phyloP scores from a whole-genome alignment of 2,329 filamentous ascomycete species.

The Beauveria caledonica region DNA sequence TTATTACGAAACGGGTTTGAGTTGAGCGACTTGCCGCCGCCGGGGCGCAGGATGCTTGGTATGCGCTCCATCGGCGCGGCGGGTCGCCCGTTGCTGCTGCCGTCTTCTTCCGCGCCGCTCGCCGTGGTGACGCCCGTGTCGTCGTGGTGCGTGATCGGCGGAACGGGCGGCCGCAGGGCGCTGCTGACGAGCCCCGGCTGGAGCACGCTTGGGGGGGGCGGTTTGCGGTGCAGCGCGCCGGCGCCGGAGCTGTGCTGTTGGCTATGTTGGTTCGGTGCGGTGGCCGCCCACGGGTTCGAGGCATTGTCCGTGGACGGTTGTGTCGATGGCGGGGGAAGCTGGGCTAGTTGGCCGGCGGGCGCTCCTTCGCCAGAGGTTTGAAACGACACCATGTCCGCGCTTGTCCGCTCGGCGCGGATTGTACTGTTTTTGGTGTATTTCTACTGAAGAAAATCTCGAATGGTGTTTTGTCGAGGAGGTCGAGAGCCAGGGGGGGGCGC shows the following conservation, averaged over 20 bases:
- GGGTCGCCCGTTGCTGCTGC: background rate
- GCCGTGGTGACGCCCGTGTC: background rate
- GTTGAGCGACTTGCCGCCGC: constrained; percentile 25
- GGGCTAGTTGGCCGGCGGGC: background rate
- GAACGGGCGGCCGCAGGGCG: background rate
- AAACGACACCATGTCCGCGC: constrained; percentile 8
- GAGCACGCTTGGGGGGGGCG: background rate
- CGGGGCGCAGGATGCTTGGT: constrained; percentile 19
- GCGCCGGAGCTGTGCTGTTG: background rate
- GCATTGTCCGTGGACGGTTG: background rate
- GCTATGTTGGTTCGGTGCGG: background rate
- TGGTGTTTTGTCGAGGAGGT: background rate
- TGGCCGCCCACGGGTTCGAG: background rate
- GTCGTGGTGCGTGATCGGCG: background rate
- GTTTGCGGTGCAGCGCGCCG: background rate
- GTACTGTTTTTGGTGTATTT: background rate
- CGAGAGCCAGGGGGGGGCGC: background rate
- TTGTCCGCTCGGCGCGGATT: background rate
- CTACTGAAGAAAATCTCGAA: background rate
- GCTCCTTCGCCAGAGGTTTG: constrained; percentile 4
- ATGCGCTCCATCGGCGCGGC: background rate
- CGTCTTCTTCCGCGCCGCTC: background rate
- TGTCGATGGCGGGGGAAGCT: background rate
- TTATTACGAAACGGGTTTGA: constrained; percentile 49
- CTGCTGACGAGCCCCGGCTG: background rate